These are phyloP conservation scores for Fusarium drepaniforme DNA, from an alignment of 2,329 filamentous ascomycete genomes.

Conservation along the genomic window DNA sequence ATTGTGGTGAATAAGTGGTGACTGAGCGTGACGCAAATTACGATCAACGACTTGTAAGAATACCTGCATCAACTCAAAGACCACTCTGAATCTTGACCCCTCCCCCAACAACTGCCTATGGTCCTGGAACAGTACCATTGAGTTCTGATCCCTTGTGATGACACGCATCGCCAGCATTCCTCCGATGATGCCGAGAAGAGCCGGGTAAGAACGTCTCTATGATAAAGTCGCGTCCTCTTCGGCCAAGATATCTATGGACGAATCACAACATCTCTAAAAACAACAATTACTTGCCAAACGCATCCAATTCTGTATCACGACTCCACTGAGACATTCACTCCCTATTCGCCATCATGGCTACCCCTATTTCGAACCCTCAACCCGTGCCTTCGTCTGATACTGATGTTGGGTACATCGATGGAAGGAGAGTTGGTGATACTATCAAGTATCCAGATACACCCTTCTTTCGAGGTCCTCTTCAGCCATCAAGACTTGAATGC, in stretches of 20 bases:
- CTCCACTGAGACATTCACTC: not conserved
- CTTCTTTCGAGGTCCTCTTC: constrained; percentile 3
- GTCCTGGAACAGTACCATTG: not conserved
- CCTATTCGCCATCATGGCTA: not conserved
- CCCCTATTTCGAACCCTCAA: not conserved
- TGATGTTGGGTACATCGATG: not conserved
- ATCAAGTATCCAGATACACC: constrained; percentile 5
- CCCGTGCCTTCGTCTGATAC: not conserved
- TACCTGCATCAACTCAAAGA: not conserved
- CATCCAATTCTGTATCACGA: not conserved
- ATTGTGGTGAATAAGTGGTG: not conserved
- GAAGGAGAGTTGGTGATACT: not conserved
- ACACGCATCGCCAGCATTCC: not conserved
- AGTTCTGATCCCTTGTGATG: not conserved
- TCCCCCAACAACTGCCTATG: not conserved
- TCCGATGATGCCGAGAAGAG: not conserved
- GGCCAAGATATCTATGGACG: not conserved
- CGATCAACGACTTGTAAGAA: not conserved
- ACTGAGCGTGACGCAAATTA: not conserved
- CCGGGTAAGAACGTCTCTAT: not conserved
- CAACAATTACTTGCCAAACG: not conserved
- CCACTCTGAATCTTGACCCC: not conserved
- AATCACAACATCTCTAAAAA: not conserved
- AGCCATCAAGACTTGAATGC: constrained; percentile 13
- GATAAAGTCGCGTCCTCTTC: not conserved